Conservation (phyloP, 192 early-diverging fungal species). For the Lobosporangium transversale region DNA sequence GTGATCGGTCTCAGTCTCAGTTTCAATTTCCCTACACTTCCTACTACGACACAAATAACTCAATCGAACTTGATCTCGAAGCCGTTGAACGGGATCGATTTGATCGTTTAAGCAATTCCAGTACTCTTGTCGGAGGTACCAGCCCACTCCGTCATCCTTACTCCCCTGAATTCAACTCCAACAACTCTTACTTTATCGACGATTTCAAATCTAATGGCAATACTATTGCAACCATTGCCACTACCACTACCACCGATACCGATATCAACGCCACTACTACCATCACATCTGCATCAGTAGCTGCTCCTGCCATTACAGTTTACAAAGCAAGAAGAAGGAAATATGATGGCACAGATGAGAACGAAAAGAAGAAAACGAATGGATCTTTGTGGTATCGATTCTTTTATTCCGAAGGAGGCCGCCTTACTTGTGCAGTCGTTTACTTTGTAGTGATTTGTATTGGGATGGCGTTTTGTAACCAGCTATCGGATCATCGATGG, state of each 20-base stretch:
- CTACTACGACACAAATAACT: slow-evolving; percentile 11
- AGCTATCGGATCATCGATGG: slow-evolving; percentile 56
- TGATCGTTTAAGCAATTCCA: slow-evolving; percentile 26
- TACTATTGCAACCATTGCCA: too few species aligned
- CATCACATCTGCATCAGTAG: too few species aligned
- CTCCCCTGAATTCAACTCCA: not conserved
- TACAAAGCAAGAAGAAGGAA: not conserved
- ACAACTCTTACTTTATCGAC: not conserved
- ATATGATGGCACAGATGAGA: not conserved
- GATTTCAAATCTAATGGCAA: not conserved
- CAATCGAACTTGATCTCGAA: slow-evolving; percentile 14
- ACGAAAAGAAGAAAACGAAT: not conserved
- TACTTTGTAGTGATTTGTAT: slow-evolving; percentile 47
- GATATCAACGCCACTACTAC: too few species aligned
- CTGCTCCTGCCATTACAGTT: too few species aligned
- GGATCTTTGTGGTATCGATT: slow-evolving; percentile 24
- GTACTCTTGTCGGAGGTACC: slow-evolving; percentile 24
- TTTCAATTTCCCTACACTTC: not conserved
- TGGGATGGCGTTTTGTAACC: slow-evolving; percentile 52
- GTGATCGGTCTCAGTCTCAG: not conserved
- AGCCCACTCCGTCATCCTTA: slow-evolving; percentile 5
- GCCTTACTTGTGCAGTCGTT: slow-evolving; percentile 30
- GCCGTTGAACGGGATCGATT: slow-evolving; percentile 11
- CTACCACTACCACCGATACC: too few species aligned
- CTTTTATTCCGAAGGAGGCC: slow-evolving; percentile 32